Evolutionary conservation across 2,329 filamentous ascomycete species (phyloP).

Genomic region (Cryphonectria radicalis): DNA sequence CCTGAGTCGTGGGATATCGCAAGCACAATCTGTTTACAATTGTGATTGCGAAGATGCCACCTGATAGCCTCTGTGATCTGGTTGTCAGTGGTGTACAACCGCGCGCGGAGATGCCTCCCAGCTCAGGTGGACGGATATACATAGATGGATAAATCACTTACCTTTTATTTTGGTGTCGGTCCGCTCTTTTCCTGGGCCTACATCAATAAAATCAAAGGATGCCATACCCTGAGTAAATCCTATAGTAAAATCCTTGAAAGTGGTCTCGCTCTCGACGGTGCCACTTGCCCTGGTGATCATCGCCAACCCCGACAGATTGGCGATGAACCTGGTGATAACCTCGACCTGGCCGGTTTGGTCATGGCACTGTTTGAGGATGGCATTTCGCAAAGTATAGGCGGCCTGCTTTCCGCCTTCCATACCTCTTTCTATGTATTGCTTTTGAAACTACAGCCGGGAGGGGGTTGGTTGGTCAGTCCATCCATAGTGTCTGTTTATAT

Average conservation of each 20-base stretch:
- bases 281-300: slow-evolving; percentile 55
- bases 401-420: slow-evolving; percentile 59
- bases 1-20: slow-evolving; percentile 66
- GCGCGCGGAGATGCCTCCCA: background rate
- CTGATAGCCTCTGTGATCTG: slow-evolving; percentile 49
- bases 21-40: slow-evolving; percentile 65
- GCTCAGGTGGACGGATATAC: background rate
- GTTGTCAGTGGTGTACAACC: slow-evolving; percentile 27
- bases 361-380: slow-evolving; percentile 52
- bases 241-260: slow-evolving; percentile 59
- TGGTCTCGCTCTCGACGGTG: slow-evolving; percentile 47
- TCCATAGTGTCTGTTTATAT: background rate
- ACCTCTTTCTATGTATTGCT: slow-evolving; percentile 57
- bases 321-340: slow-evolving; percentile 60
- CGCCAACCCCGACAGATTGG: slow-evolving; percentile 56
- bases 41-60: slow-evolving; percentile 63
- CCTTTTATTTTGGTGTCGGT: slow-evolving; percentile 65
- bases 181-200: slow-evolving; percentile 62
- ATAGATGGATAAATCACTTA: slow-evolving; percentile 36
- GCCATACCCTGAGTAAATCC: slow-evolving; percentile 64
- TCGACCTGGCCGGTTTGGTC: slow-evolving; percentile 56
- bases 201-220: slow-evolving; percentile 67
- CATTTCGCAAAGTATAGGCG: slow-evolving; percentile 52
- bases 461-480: background rate
- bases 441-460: slow-evolving; percentile 54